These are phyloP conservation scores for Aspergillus japonicus DNA, from an alignment of 2,329 filamentous ascomycete genomes.

Conservation along the genomic window DNA sequence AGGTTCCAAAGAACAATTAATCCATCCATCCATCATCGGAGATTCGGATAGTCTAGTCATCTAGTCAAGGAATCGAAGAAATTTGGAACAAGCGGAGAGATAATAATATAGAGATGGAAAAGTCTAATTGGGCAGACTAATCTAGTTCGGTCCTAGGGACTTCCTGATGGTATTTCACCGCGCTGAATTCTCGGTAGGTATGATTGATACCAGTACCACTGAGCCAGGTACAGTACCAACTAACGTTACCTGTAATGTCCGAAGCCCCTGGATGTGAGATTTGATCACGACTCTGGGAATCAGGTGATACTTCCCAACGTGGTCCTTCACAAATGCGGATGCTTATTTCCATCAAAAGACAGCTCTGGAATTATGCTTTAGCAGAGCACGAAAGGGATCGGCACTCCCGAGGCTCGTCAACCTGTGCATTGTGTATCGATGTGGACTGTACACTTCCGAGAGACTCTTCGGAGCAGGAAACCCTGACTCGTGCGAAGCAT, in stretches of 20 bases:
- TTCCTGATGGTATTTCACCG: background rate
- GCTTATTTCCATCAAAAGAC: background rate
- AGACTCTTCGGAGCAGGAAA: background rate
- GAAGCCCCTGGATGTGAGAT: background rate
- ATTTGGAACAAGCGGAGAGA: background rate
- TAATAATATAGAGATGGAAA: background rate
- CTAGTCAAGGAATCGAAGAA: background rate
- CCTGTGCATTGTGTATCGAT: background rate
- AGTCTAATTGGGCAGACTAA: background rate
- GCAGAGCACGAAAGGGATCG: background rate
- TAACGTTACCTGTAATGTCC: background rate
- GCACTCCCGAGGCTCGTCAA: background rate
- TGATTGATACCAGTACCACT: background rate
- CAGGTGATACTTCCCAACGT: background rate
- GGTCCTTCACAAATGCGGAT: background rate
- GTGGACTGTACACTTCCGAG: background rate
- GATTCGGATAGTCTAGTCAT: background rate
- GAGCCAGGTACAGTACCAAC: no score
- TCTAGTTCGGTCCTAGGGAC: background rate
- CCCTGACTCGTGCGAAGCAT: slow-evolving; percentile 6
- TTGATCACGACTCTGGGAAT: background rate
- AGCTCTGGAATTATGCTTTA: background rate
- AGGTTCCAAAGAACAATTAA: background rate
- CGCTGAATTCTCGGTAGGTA: background rate
- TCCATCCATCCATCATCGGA: background rate